Conservation (phyloP, 2,329 filamentous ascomycete species). For the Acephala macrosclerotiorum region DNA sequence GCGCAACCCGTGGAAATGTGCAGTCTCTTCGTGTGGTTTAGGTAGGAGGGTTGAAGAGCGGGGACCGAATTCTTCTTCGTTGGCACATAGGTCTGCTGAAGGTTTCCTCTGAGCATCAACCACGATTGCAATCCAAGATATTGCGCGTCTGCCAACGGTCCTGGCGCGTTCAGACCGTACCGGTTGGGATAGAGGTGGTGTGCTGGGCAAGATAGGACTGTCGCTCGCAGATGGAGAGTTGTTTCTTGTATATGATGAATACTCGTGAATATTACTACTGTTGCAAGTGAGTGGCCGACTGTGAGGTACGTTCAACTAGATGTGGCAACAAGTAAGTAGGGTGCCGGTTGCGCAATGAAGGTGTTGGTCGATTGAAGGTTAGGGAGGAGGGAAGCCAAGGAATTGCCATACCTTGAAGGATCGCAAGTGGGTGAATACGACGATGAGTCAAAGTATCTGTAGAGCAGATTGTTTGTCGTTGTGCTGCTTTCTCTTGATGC, state of each 20-base stretch:
- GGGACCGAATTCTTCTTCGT: constrained; percentile 43
- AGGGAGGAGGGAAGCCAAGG: neutral
- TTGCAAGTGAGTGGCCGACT: constrained; percentile 9
- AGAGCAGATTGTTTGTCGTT: constrained; percentile 33
- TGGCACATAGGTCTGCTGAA: constrained; percentile 45
- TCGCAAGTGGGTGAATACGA: constrained; percentile 8
- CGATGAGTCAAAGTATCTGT: constrained; percentile 10
- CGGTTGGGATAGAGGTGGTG: neutral
- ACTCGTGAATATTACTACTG: neutral
- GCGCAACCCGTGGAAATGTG: constrained; percentile 32
- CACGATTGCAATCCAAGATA: constrained; percentile 26
- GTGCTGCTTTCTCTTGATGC: constrained; percentile 29
- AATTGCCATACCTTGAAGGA: constrained; percentile 20
- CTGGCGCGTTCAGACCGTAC: constrained; percentile 19
- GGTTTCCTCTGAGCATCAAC: constrained; percentile 38
- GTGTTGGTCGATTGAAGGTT: constrained; percentile 2
- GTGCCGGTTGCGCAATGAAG: constrained; percentile 2
- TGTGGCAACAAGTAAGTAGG: constrained; percentile 15
- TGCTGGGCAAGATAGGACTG: neutral
- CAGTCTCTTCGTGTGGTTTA: constrained; percentile 28
- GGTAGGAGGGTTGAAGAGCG: constrained; percentile 40
- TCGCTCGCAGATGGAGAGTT: constrained; percentile 1
- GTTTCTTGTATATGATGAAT: constrained; percentile 3
- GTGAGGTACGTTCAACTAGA: constrained; percentile 17
- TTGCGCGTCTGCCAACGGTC: constrained; percentile 19